Evolutionary conservation across 169 alveolate genomes (phyloP).

Genomic region (Eimeria tenella): DNA sequence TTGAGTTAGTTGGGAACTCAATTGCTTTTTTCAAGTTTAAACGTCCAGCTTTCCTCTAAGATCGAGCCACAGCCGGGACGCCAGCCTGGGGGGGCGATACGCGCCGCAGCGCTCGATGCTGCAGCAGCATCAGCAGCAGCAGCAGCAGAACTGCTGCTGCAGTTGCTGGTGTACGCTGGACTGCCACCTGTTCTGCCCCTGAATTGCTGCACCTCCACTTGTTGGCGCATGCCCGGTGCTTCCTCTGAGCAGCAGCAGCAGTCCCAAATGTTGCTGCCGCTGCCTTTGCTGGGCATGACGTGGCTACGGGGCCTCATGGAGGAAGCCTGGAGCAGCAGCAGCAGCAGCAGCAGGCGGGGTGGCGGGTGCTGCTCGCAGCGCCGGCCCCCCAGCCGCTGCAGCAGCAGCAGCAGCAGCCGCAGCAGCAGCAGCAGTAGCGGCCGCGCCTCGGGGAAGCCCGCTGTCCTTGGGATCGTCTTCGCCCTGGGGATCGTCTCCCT

Average conservation of each 20-base stretch:
- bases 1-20: no score
- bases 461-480: background rate
- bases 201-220: background rate
- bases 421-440: slow-evolving; percentile 21
- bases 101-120: no score
- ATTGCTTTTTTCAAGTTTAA: no score
- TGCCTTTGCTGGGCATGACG: background rate
- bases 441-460: background rate
- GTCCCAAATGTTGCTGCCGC: slow-evolving; percentile 42
- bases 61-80: no score
- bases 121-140: no score
- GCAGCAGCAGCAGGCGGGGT: slow-evolving; percentile 11
- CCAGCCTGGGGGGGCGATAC: no score
- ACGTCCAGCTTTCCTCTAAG: no score
- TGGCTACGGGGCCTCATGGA: background rate
- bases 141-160: no score
- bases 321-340: background rate
- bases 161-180: no score
- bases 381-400: background rate
- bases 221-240: background rate
- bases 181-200: no score
- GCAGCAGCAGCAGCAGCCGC: slow-evolving; percentile 4
- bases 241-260: background rate
- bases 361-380: background rate
- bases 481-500: background rate